Percentiles rank a stretch among this genome's conserved stretches.
phyloP scores from a whole-genome alignment of 352 stramenopile species.

The Phytopythium litorale region DNA sequence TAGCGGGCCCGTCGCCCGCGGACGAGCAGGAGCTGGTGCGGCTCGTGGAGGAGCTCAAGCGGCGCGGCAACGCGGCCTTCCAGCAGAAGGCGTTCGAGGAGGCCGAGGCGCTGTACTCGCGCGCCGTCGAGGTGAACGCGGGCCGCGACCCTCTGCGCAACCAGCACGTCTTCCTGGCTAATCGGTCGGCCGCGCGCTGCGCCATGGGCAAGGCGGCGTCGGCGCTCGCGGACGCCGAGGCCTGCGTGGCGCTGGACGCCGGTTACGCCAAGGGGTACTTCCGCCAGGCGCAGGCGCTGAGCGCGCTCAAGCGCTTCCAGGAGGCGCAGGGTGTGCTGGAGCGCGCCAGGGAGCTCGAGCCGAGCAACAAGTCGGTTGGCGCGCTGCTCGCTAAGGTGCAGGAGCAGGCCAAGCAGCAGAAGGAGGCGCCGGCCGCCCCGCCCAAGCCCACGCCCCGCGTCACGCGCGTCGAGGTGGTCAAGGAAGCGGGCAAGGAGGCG shows the following conservation, averaged over 20 bases:
- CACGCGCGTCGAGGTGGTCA: conserved; percentile 49
- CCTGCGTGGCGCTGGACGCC: conserved; percentile 50
- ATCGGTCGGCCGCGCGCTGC: conserved; percentile 82
- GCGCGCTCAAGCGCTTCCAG: conserved; percentile 61
- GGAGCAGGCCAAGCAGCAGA: conserved; percentile 58
- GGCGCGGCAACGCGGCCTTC: conserved; percentile 86
- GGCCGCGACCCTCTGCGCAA: conserved; percentile 39
- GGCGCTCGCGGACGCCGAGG: conserved; percentile 68
- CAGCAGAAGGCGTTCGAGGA: conserved; percentile 84
- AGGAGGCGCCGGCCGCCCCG: conserved; percentile 30
- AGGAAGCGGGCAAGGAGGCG: conserved; percentile 14
- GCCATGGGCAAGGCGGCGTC: conserved; percentile 71
- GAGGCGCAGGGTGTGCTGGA: conserved; percentile 65
- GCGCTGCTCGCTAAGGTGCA: conserved; percentile 61
- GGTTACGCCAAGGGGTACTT: conserved; percentile 84
- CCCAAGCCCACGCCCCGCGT: conserved; percentile 20
- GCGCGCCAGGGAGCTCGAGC: conserved; percentile 54
- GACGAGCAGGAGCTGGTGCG: conserved; percentile 45
- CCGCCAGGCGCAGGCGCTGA: conserved; percentile 75
- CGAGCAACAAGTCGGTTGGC: conserved; percentile 66
- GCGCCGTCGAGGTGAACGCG: conserved; percentile 87
- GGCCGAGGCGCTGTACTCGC: conserved; percentile 95
- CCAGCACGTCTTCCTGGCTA: conserved; percentile 86
- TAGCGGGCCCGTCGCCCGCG: conserved; percentile 45
- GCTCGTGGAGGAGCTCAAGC: conserved; percentile 87